Percentiles rank a stretch among this genome's conserved stretches.
phyloP scores from a whole-genome alignment of 2,329 filamentous ascomycete genomes.

The Aureobasidium leucospermi region DNA sequence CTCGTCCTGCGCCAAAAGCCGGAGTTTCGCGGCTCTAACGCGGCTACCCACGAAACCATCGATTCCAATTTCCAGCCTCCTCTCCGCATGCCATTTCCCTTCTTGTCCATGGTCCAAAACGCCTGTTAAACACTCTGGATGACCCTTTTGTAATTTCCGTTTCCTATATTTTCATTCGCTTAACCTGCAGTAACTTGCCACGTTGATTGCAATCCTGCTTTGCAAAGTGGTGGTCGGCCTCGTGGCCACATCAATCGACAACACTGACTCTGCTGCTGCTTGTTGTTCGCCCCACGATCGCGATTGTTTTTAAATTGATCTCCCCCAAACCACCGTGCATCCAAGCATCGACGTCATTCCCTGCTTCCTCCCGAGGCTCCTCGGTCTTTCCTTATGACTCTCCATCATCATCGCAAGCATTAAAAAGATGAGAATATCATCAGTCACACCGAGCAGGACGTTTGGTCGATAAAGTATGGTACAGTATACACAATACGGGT shows the following conservation, averaged over 20 bases:
- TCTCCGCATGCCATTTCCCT: background rate
- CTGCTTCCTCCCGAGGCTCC: background rate
- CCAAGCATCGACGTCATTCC: background rate
- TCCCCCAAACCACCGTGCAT: conserved; percentile 5
- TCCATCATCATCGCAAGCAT: background rate
- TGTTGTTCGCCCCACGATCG: conserved; percentile 5
- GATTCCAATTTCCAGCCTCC: background rate
- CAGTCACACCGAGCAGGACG: background rate
- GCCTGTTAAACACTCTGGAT: background rate
- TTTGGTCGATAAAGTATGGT: background rate
- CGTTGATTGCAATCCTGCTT: background rate
- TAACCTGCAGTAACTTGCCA: background rate
- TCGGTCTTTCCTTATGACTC: background rate
- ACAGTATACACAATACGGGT: background rate
- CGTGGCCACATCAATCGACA: background rate
- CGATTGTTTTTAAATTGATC: conserved; percentile 6
- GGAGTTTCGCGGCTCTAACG: background rate
- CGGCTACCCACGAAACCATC: background rate
- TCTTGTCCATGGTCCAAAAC: background rate
- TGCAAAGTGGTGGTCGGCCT: background rate
- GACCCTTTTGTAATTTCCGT: background rate
- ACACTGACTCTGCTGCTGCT: background rate
- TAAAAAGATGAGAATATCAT: background rate
- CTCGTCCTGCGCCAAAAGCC: background rate
- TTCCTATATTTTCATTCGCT: background rate